Base-by-base conservation (phyloP, 2,329 filamentous ascomycete species). In the Aspergillus sp. region DNA sequence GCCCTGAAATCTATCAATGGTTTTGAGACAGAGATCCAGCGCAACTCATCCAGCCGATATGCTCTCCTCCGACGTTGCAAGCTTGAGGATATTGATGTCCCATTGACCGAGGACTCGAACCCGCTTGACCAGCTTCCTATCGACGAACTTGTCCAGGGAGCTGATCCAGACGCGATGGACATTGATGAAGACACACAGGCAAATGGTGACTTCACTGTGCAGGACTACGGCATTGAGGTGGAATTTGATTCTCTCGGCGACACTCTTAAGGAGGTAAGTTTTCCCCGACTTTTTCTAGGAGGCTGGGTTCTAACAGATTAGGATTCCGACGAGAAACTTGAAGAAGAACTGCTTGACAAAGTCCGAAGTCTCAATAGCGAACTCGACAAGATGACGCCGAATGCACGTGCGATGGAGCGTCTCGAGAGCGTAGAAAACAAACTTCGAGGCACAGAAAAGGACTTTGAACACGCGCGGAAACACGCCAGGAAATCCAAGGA, bases 361-460 rank as follows among this genome's bases (percentile, higher is more conserved):
- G 91, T 99, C 63, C 81, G 83, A 19, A 82, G 83, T 27, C 82
- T 99, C 9, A 87, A 87, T 45, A 80, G 83, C 33, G 90, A 96
- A 66, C 85, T 99, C 19, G 92, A 96, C 71, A 96, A 96, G 76
- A 88, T 98, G 75, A 93, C 95, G 61, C 95, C 95, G 24, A 98
- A 99, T 74, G 96, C 96, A 86, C 91, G 93, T 67, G 95, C 93
- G 8, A 91, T 93, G 75, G 92, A 98, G 70, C 90, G 93, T 50
- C 82, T 99, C 5, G 90, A 95, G 70, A 88, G 87, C 20, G 93
- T 96, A 8, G 90, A 96, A 73, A 84, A 86, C 51, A 88, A 93
- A 60, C 87, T 97, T 22, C 88, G 90, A 63, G 84, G 88, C 58
- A 93, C 91, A 1, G 93, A 97, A 67, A 87, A 90, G 66, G 93